Evolutionary conservation across 2,329 filamentous ascomycete species (phyloP).

Genomic region (Lachnum nothofagi): DNA sequence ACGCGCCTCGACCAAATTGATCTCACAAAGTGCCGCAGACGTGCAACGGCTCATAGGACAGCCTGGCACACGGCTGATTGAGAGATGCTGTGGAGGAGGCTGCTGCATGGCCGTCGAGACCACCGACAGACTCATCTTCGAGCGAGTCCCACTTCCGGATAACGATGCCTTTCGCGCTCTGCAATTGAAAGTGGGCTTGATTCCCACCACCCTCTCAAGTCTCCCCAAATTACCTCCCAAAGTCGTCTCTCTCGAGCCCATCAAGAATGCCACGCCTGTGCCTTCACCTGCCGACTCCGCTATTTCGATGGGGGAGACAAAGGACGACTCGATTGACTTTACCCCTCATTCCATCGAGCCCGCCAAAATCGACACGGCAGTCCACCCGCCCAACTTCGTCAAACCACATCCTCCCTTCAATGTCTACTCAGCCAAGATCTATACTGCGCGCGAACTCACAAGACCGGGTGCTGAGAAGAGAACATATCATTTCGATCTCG

Average conservation of each 20-base stretch:
- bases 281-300: conserved; percentile 47
- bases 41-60: conserved; percentile 61
- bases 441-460: conserved; percentile 80
- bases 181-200: conserved; percentile 66
- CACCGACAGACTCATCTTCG: conserved; percentile 46
- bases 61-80: conserved; percentile 56
- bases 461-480: conserved; percentile 87
- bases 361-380: conserved; percentile 47
- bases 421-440: conserved; percentile 84
- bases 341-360: conserved; percentile 25
- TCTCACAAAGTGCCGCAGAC: conserved; percentile 58
- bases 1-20: conserved; percentile 65
- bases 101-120: conserved; percentile 52
- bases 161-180: conserved; percentile 82
- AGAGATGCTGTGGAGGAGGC: conserved; percentile 59
- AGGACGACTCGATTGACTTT: conserved; percentile 31
- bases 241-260: conserved; percentile 64
- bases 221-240: conserved; percentile 68
- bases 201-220: conserved; percentile 69
- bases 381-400: conserved; percentile 81
- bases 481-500: conserved; percentile 95
- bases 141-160: conserved; percentile 58
- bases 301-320: conserved; percentile 37
- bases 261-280: conserved; percentile 38
- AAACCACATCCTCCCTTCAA: conserved; percentile 91